A percentile compares a stretch with the other conserved stretches of the same genome.
Conservation (phyloP, 1,139 yeast species). For the Zygosaccharomyces pseudobailii region DNA sequence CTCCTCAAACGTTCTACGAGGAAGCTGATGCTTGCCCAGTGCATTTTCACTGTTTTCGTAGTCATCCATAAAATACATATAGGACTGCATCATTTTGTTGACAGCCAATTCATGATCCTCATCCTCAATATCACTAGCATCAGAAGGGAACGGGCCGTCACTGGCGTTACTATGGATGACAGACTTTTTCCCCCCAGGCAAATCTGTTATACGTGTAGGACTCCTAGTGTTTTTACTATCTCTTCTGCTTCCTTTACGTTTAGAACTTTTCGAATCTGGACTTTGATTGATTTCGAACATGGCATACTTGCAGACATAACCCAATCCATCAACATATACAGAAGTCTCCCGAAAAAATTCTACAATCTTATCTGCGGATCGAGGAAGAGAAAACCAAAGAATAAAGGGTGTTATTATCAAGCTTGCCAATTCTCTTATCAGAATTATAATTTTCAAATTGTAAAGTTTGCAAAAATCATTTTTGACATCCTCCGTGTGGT, state of each 20-base stretch:
- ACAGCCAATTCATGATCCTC: conserved; percentile 52
- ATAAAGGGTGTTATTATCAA: conserved; percentile 81
- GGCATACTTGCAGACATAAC: conserved; percentile 91
- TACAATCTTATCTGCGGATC: conserved; percentile 64
- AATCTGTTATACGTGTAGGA: conserved; percentile 1
- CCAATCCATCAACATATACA: conserved; percentile 88
- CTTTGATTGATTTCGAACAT: conserved; percentile 59
- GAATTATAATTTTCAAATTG: conserved; percentile 66
- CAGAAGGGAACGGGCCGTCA: conserved; percentile 7
- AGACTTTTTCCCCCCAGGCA: not conserved
- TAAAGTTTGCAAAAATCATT: conserved; percentile 75
- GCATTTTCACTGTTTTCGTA: conserved; percentile 49
- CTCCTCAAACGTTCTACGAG: conserved; percentile 15
- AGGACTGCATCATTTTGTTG: conserved; percentile 90
- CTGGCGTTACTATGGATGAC: conserved; percentile 2
- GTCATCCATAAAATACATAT: conserved; percentile 78
- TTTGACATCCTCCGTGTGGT: conserved; percentile 80
- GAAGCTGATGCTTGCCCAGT: conserved; percentile 34
- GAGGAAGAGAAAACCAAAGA: conserved; percentile 76
- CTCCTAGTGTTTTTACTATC: conserved; percentile 12
- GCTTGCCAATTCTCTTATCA: conserved; percentile 74
- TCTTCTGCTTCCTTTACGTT: conserved; percentile 53
- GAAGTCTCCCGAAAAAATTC: conserved; percentile 89
- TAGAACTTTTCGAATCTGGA: not conserved
- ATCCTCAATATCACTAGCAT: conserved; percentile 19